Base-by-base conservation (phyloP, 2,329 filamentous ascomycete species). In the Xylaria hypoxylon region DNA sequence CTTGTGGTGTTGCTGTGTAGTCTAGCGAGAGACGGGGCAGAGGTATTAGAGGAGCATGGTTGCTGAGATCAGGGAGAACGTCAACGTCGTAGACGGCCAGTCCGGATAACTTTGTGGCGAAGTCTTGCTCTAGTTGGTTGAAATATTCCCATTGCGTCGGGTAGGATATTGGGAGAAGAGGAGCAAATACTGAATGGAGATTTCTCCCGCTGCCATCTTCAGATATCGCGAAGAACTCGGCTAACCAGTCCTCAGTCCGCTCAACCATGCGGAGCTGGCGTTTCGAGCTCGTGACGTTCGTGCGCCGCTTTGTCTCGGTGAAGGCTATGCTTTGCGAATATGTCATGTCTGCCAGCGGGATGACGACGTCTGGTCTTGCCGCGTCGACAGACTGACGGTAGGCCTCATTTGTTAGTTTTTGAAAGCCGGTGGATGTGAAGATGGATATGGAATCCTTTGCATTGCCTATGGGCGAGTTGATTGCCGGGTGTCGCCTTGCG, bases 381-480 rank as follows among this genome's bases (percentile, higher is more conserved):
- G 81, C 84, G 65, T 85, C 80, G 35, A 91, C 83, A 19, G 89
- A 89, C 5, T 87, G 81, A 38, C 86, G 82, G 80, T 96, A 98
- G 60, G 92, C 87, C 6, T 87, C 83, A 0, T 89, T 87, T 35
- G 87, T 86, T 38, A 98, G 82, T 63, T 87, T 84, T 68, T 88
- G 87, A 79, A 96, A 97, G 33, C 96, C 96, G 0, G 93, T 92
- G 0, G 94, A 95, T 2, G 96, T 97, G 76, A 92, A 89, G 53
- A 98, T 86, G 19, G 91, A 89, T 47, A 98, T 84, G 52, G 89
- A 86, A 44, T 86, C 87, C 68, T 90, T 87, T 8, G 89, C 90
- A 77, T 96, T 94, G 22, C 87, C 87, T 69, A 89, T 83, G 0
- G 92, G 92, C 6, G 90, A 88, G 8, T 85, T 80, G 22, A 97